These are phyloP conservation scores for Penicillium occitanis DNA, from an alignment of 2,329 filamentous ascomycete species.

Conservation along the genomic window DNA sequence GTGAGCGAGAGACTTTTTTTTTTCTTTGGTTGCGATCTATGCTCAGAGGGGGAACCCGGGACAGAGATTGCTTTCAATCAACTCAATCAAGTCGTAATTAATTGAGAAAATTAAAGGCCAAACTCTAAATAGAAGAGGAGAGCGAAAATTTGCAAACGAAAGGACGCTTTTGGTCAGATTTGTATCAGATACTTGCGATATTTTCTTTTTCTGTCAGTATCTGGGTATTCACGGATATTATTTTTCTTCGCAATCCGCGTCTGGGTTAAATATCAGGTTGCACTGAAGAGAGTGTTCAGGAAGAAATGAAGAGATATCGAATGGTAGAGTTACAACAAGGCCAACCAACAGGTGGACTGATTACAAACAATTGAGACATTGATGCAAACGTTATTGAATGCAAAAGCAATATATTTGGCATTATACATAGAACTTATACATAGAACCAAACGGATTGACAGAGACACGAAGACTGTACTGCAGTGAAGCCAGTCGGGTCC, in stretches of 20 bases:
- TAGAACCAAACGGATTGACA: background rate
- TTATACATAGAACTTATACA: background rate
- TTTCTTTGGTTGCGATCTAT: background rate
- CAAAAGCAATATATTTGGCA: background rate
- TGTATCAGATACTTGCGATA: background rate
- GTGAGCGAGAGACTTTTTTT: slow-evolving; percentile 15
- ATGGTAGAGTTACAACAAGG: slow-evolving; percentile 1
- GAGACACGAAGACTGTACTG: background rate
- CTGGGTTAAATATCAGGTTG: slow-evolving; percentile 4
- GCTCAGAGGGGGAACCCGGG: slow-evolving; percentile 2
- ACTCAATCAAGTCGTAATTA: background rate
- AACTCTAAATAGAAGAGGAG: background rate
- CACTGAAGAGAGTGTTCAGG: background rate
- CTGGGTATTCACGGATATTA: background rate
- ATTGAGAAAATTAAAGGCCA: background rate
- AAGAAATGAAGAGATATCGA: background rate
- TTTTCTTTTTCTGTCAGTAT: background rate
- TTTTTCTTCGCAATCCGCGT: slow-evolving; percentile 18
- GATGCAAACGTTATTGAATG: background rate
- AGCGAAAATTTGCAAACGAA: background rate
- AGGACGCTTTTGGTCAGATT: background rate
- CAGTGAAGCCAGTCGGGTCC: background rate
- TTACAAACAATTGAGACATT: slow-evolving; percentile 5
- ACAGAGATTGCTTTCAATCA: background rate
- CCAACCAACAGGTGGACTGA: background rate